A percentile compares a stretch with the other conserved stretches of the same genome.
These are phyloP conservation scores for Solanum gracilifrons DNA, from an alignment of 257 asterid genomes.

Conservation along the genomic window DNA sequence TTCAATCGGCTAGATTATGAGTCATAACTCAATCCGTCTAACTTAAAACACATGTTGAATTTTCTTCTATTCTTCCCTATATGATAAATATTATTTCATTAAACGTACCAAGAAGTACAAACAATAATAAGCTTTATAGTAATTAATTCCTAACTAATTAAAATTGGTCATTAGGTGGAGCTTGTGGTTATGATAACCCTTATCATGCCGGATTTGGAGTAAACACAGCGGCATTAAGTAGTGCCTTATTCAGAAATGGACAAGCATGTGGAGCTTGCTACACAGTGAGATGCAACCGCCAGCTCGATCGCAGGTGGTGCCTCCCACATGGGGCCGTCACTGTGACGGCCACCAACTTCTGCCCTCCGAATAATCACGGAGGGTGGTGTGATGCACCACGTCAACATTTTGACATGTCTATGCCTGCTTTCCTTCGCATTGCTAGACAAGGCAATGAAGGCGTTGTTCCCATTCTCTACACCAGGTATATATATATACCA, in stretches of 20 bases:
- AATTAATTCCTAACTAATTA: background rate
- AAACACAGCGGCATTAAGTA: slow-evolving; percentile 53
- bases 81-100: no score
- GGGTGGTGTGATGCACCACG: slow-evolving; percentile 80
- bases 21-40: background rate
- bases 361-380: slow-evolving; percentile 59
- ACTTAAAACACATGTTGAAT: background rate
- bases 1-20: background rate
- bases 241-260: slow-evolving; percentile 44
- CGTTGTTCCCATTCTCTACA: slow-evolving; percentile 45
- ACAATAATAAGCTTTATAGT: no score
- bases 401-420: slow-evolving; percentile 67
- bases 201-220: slow-evolving; percentile 51
- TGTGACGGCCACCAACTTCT: slow-evolving; percentile 59
- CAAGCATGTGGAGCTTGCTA: slow-evolving; percentile 65
- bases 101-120: background rate
- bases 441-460: slow-evolving; percentile 57
- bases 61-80: no score
- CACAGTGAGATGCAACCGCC: slow-evolving; percentile 33
- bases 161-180: slow-evolving; percentile 36
- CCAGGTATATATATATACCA: slow-evolving; percentile 24
- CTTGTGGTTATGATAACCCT: slow-evolving; percentile 53
- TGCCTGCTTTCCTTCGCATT: slow-evolving; percentile 60
- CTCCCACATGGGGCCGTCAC: slow-evolving; percentile 34
- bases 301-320: slow-evolving; percentile 44